Conservation (phyloP, 2,329 filamentous ascomycete species). For the Thielaviopsis punctulata region DNA sequence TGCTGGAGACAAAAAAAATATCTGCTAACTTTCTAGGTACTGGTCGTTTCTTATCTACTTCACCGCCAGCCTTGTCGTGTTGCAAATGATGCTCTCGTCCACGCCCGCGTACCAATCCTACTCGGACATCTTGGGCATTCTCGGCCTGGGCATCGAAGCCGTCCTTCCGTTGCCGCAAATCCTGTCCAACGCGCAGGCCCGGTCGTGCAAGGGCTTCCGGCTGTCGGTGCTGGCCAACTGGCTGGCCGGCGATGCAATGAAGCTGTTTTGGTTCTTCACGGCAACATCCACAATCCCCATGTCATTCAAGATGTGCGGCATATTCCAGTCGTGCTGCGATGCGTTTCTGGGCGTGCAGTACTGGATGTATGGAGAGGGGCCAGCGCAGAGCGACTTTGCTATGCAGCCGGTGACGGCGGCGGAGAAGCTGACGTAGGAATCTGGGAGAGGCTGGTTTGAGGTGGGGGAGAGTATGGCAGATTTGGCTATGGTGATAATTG, state of each 20-base stretch:
- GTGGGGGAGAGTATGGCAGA: too few species aligned
- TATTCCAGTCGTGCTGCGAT: slow-evolving; percentile 69
- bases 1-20: too few species aligned
- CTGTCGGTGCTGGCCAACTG: slow-evolving; percentile 60
- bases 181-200: slow-evolving; percentile 46
- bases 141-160: slow-evolving; percentile 65
- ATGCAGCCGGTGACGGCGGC: slow-evolving; percentile 9
- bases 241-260: slow-evolving; percentile 68
- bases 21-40: slow-evolving; percentile 36
- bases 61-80: slow-evolving; percentile 37
- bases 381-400: slow-evolving; percentile 8
- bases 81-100: slow-evolving; percentile 51
- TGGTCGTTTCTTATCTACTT: slow-evolving; percentile 64
- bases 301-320: slow-evolving; percentile 67
- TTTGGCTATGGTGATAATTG: too few species aligned
- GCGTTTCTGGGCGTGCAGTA: slow-evolving; percentile 59
- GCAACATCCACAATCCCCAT: slow-evolving; percentile 51
- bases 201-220: slow-evolving; percentile 62
- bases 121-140: slow-evolving; percentile 49
- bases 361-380: slow-evolving; percentile 39
- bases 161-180: slow-evolving; percentile 71
- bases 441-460: too few species aligned
- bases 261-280: slow-evolving; percentile 75
- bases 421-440: slow-evolving; percentile 11
- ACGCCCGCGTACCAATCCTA: slow-evolving; percentile 45